Percentiles rank a stretch among this genome's conserved stretches.
Evolutionary conservation across 345 rosid species (phyloP).

Genomic region (Aegle marmelos): DNA sequence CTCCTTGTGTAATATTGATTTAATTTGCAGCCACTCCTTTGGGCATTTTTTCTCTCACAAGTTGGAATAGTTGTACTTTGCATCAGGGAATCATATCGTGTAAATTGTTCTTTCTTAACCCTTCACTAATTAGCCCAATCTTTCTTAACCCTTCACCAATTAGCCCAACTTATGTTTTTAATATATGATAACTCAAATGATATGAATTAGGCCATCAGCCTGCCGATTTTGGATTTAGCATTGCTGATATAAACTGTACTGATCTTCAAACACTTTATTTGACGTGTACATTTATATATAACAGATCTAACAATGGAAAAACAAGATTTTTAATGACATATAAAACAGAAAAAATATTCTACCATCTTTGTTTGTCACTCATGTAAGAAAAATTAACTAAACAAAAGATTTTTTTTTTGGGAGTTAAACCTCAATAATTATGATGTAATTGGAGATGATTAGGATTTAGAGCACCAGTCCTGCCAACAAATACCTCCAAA

Average conservation of each 20-base stretch:
- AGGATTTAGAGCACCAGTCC: not conserved
- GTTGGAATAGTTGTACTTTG: slow-evolving; percentile 15
- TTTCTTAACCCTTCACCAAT: too few relatives aligned
- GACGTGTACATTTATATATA: too few relatives aligned
- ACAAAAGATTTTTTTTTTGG: too few relatives aligned
- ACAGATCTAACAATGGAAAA: too few relatives aligned
- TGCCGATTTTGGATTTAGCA: too few relatives aligned
- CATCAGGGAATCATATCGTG: not conserved
- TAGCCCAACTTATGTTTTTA: not conserved
- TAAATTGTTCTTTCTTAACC: not conserved
- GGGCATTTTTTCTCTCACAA: slow-evolving; percentile 1
- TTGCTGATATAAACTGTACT: too few relatives aligned
- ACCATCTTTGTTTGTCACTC: not conserved
- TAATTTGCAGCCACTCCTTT: not conserved
- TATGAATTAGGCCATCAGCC: too few relatives aligned
- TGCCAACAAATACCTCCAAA: not conserved
- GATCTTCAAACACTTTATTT: too few relatives aligned
- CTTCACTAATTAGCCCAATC: not conserved
- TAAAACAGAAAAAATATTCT: too few relatives aligned
- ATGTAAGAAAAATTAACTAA: not conserved
- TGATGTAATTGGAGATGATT: not conserved
- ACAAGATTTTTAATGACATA: not conserved
- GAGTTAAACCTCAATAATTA: not conserved
- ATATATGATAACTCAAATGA: not conserved
- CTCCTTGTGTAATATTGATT: not conserved